Conservation (phyloP, 768 basidiomycete genomes). For the Suillus alpinus region DNA sequence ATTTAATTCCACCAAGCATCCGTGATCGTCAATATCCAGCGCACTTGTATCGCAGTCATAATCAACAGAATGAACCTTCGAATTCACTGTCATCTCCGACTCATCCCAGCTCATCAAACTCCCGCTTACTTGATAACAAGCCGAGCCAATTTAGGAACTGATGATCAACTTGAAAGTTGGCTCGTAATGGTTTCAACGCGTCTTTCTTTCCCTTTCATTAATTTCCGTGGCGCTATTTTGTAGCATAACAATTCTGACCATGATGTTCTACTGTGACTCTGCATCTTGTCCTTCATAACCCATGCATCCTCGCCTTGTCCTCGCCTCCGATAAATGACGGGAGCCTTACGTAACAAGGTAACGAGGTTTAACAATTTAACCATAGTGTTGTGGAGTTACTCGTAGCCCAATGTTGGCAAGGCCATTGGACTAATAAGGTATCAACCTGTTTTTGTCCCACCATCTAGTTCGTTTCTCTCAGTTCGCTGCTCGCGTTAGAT, state of each 20-base stretch:
- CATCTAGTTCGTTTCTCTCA: background rate
- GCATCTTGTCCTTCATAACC: background rate
- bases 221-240: background rate
- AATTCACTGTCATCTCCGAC: no score
- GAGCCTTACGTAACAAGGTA: background rate
- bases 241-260: background rate
- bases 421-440: slow-evolving; percentile 8
- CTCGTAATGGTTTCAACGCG: background rate
- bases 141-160: background rate
- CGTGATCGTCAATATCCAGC: background rate
- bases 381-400: background rate
- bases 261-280: background rate
- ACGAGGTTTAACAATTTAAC: background rate
- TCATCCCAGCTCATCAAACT: no score
- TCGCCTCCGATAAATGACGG: background rate
- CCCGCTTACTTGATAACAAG: background rate
- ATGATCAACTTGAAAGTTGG: background rate
- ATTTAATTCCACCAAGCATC: background rate
- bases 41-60: background rate
- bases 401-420: background rate
- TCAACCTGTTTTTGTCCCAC: background rate
- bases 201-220: background rate
- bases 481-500: slow-evolving; percentile 6
- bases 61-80: no score
- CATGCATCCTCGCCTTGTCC: background rate